Evolutionary conservation across 495 filamentous ascomycete species (phyloP).

Genomic region (Trichoderma reesei): DNA sequence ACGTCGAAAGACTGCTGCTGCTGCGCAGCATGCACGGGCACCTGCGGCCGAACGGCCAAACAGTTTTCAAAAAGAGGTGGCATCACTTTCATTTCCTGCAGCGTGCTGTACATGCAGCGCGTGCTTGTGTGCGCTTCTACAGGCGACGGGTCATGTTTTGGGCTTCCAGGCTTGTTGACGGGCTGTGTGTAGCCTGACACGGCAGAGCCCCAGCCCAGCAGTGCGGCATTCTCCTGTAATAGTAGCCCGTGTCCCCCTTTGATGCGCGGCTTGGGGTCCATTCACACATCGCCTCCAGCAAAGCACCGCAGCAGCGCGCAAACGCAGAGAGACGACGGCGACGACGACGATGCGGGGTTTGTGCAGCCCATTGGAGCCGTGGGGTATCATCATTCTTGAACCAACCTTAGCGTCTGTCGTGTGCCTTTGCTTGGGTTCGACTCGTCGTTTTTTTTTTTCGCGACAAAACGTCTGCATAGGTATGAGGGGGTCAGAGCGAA

Average conservation of each 20-base stretch:
- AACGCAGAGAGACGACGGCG: no score
- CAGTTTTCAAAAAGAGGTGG: no score
- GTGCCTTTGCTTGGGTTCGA: background rate
- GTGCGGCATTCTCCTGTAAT: no score
- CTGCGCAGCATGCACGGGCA: background rate
- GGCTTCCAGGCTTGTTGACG: no score
- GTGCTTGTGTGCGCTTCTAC: no score
- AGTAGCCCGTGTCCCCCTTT: no score
- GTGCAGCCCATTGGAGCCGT: background rate
- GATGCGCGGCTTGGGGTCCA: background rate
- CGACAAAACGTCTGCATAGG: no score
- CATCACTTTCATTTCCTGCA: background rate
- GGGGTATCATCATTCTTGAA: slow-evolving; percentile 3
- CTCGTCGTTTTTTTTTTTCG: background rate
- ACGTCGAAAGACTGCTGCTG: no score
- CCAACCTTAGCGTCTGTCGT: slow-evolving; percentile 6
- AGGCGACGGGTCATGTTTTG: no score
- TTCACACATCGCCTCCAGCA: background rate
- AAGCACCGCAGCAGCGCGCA: background rate
- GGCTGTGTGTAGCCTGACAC: no score
- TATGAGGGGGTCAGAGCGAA: background rate
- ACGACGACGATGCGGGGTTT: background rate
- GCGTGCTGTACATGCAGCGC: no score
- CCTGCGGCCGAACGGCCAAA: background rate
- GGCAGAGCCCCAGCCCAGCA: no score